Evolutionary conservation across 1,284 basidiomycete species (phyloP).

Genomic region (Phaffia rhodozyma): DNA sequence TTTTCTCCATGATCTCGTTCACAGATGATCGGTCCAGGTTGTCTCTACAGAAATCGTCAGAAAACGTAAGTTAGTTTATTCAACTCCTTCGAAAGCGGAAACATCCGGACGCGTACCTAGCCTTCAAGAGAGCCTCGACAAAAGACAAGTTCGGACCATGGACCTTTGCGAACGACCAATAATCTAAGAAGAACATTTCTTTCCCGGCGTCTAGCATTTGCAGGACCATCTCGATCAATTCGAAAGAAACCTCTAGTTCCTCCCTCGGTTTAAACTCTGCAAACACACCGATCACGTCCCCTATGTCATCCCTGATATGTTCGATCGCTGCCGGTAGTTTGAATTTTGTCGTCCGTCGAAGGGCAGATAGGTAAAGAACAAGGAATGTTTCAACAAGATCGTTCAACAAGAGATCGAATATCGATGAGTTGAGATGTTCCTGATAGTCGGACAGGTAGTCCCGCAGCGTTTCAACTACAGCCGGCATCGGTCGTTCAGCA

Average conservation of each 20-base stretch:
- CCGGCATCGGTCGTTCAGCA: conserved; percentile 58
- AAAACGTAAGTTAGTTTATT: not conserved
- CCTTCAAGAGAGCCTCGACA: conserved; percentile 78
- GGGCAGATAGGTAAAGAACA: conserved; percentile 75
- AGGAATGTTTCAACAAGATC: conserved; percentile 88
- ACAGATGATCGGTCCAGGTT: conserved; percentile 79
- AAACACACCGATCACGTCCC: conserved; percentile 69
- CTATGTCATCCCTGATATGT: conserved; percentile 69
- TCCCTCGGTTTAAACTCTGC: conserved; percentile 60
- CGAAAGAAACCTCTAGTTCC: conserved; percentile 71
- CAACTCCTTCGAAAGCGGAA: not conserved
- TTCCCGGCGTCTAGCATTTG: conserved; percentile 78
- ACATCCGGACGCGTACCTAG: conserved; percentile 30
- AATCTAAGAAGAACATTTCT: conserved; percentile 88
- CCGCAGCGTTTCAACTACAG: conserved; percentile 87
- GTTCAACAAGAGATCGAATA: conserved; percentile 85
- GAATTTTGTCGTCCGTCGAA: conserved; percentile 75
- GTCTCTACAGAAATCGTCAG: conserved; percentile 40
- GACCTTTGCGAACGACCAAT: conserved; percentile 88
- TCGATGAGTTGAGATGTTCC: conserved; percentile 73
- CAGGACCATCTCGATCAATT: conserved; percentile 75
- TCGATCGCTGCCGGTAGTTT: conserved; percentile 74
- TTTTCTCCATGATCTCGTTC: conserved; percentile 87
- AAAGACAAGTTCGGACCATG: conserved; percentile 89
- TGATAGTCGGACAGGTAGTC: conserved; percentile 94